A percentile compares a stretch with the other conserved stretches of the same genome.
Evolutionary conservation across 805 yeast species (phyloP).

Genomic region (Hanseniaspora clermontiae): DNA sequence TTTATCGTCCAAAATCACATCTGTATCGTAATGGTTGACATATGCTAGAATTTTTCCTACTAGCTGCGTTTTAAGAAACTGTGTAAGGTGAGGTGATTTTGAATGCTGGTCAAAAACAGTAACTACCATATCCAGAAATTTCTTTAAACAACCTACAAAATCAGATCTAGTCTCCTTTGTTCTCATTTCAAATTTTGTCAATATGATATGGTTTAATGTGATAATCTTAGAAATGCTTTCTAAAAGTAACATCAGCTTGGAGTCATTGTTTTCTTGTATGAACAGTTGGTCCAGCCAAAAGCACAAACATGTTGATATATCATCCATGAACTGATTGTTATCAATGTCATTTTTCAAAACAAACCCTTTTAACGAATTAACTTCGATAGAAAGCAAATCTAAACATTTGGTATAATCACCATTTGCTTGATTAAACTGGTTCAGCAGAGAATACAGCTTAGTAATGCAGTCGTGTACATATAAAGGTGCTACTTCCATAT

Average conservation of each 20-base stretch:
- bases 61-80: neutral
- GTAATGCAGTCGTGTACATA: neutral
- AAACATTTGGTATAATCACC: neutral
- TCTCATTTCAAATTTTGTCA: neutral
- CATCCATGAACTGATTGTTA: neutral
- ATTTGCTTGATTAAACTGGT: neutral
- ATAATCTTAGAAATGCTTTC: neutral
- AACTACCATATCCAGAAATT: neutral
- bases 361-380: neutral
- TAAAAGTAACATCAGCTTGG: neutral
- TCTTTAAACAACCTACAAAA: neutral
- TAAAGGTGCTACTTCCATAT: neutral
- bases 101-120: neutral
- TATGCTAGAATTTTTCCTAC: neutral
- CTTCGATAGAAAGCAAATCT: neutral
- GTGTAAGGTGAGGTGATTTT: neutral
- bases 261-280: neutral
- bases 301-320: neutral
- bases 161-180: neutral
- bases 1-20: neutral
- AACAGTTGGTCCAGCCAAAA: neutral
- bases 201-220: neutral
- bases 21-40: neutral
- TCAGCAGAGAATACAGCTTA: neutral
- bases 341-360: neutral